Base-by-base conservation (phyloP, 306 rosid genomes). In the Mimosa pudica region DNA sequence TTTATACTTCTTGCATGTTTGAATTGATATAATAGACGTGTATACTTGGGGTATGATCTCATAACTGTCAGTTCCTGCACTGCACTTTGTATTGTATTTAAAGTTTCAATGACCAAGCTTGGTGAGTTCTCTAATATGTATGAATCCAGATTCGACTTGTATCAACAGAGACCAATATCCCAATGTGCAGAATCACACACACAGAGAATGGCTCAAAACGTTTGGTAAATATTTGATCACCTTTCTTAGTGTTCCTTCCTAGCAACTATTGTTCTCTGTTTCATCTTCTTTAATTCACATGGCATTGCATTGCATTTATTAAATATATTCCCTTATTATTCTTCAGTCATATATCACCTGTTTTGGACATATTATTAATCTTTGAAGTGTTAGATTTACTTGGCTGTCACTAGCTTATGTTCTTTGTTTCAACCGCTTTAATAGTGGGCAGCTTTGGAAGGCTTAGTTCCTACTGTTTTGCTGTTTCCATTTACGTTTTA, bases 51-150 rank as follows among this genome's bases (percentile, higher is more conserved):
- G 36, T 80, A 64, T 41, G 51, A 71, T 65, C 76, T 70, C 74
- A 32, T 61, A 60, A 49, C 44, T 33, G 49, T 14, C 76, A 74
- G 67, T 49, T 80, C 42, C 33, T 65, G 85, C 54, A 84, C 77
- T 70, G 70, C 89, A 77, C 35, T 70, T 75, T 73, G 75, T 80
- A 82, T 66, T 82, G 77, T 46, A 77, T 80, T 79, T 38, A 81
- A 85, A 80, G 68, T 71, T 85, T 82, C 77, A 82, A 75, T 44
- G 33, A 70, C 82, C 69, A 48, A 77, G 75, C 73, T 76, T 73
- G 66, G 64, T 63, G 18, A 51, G 76, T 79, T 79, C 81, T 73
- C 51, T 67, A 44, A 54, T 48, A 18, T 7, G 8, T 57, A 8
- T 57, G 12, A 62, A 80, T 74, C 79, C 30, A 65, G 14, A 48